Evolutionary conservation across 495 filamentous ascomycete genomes (phyloP), one percentile per base, ranked within the genome.

Genomic region (Niebla homalea): DNA sequence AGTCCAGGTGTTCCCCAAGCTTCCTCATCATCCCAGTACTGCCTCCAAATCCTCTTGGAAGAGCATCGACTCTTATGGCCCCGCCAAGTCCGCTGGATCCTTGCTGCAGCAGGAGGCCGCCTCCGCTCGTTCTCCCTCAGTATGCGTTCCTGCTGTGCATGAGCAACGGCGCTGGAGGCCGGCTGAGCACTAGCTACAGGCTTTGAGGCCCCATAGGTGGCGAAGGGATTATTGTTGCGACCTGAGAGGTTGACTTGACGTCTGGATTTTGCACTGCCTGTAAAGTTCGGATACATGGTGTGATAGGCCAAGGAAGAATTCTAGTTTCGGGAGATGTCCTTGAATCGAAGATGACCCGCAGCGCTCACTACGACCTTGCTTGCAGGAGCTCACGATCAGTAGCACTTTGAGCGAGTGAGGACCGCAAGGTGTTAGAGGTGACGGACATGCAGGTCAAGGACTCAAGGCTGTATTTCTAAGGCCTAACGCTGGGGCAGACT

Each of bases 221-320:
- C 79, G 64, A 89, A 87, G 23, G 85, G 81, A 65, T 92, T 87
- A 49, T 65, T 70, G 58, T 79, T 77, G 54, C 89, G 85, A 56
- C 89, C 93, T 46, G 87, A 90, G 51, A 98, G 82, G 64, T 98
- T 94, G 56, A 98, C 87, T 62, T 94, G 86, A 47, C 92, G 83
- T 45, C 81, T 82, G 49, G 83, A 84, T 57, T 88, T 80, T 57
- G 89, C 83, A 69, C 64, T 85, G 50, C 92, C 92, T 23, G 85
- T 90, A 67, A 98, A 98, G 36, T 81, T 84, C 49, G 81, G 80
- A 65, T 90, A 94, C 90, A 97, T 97, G 49, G 49, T 57, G 25
- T 29, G 29, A 32, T 11, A 7, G 29, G 29, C 10, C 29, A 7
- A 32, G 29, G 29, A 32, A 32, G 29, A n/a, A n/a, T n/a, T n/a